These are phyloP conservation scores for Leucocoprinus birnbaumii DNA, from an alignment of 768 basidiomycete genomes.

Conservation along the genomic window DNA sequence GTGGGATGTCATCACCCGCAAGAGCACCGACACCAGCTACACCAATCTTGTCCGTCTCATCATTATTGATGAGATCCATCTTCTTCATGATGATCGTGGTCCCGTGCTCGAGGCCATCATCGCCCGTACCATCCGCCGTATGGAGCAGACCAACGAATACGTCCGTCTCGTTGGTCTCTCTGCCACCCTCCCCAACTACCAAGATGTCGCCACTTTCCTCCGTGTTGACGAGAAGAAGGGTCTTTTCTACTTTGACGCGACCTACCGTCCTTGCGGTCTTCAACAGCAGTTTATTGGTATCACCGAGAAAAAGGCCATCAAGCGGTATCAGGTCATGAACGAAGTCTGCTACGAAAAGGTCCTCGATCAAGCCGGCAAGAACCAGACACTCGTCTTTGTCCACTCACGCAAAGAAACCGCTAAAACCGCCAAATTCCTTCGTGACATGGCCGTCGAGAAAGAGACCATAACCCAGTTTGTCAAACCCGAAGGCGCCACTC, in stretches of 20 bases:
- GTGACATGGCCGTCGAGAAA: conserved; percentile 94
- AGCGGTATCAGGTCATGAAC: conserved; percentile 96
- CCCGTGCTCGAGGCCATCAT: conserved; percentile 93
- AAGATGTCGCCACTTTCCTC: conserved; percentile 96
- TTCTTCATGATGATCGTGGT: conserved; percentile 96
- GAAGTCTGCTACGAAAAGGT: conserved; percentile 99
- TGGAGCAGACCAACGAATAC: conserved; percentile 93
- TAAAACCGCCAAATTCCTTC: conserved; percentile 92
- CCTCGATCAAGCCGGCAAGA: conserved; percentile 83
- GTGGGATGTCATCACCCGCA: conserved; percentile 99
- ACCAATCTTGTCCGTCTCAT: conserved; percentile 95
- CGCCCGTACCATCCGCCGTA: conserved; percentile 84
- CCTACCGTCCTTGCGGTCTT: conserved; percentile 90
- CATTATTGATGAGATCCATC: conserved; percentile 97
- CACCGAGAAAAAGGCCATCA: conserved; percentile 99
- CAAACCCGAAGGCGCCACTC: conserved; percentile 86
- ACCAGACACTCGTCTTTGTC: conserved; percentile 94
- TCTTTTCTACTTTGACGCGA: conserved; percentile 95
- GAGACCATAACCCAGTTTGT: conserved; percentile 97
- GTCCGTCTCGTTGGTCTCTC: conserved; percentile 94
- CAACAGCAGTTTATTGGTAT: conserved; percentile 97
- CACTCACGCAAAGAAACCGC: conserved; percentile 98
- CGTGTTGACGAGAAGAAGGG: conserved; percentile 91
- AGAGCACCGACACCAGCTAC: conserved; percentile 94
- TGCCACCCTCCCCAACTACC: conserved; percentile 97